These are phyloP conservation scores for Xylaria sp. DNA, from an alignment of 2,329 filamentous ascomycete genomes.

Conservation along the genomic window DNA sequence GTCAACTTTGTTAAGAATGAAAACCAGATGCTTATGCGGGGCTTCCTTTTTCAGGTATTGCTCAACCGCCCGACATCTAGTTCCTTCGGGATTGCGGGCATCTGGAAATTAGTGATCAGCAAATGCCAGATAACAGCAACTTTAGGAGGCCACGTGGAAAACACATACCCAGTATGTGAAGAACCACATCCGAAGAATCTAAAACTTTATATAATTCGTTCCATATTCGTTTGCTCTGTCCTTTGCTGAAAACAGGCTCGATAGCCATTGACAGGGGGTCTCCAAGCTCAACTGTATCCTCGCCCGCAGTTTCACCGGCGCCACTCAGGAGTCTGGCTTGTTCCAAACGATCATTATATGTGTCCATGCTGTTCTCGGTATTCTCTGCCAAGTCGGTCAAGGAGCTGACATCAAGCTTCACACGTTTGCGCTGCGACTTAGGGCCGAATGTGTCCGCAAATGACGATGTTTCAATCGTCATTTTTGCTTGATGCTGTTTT, in stretches of 20 bases:
- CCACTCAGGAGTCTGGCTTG: conserved; percentile 81
- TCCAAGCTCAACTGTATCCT: conserved; percentile 52
- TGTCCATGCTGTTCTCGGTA: conserved; percentile 81
- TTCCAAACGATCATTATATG: conserved; percentile 82
- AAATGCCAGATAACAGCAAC: neutral
- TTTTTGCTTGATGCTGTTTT: conserved; percentile 94
- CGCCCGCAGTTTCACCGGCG: conserved; percentile 62
- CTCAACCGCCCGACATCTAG: conserved; percentile 87
- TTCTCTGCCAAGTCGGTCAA: conserved; percentile 83
- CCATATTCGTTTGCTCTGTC: conserved; percentile 93
- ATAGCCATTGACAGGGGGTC: conserved; percentile 70
- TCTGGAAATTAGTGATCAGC: conserved; percentile 63
- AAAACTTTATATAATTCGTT: conserved; percentile 76
- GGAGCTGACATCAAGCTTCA: conserved; percentile 86
- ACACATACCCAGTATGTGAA: conserved; percentile 72
- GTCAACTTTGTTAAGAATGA: conserved; percentile 91
- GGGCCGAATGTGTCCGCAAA: conserved; percentile 92
- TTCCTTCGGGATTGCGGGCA: conserved; percentile 88
- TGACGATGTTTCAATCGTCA: conserved; percentile 86
- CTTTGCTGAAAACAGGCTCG: conserved; percentile 92
- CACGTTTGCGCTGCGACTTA: conserved; percentile 90
- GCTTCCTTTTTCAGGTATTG: conserved; percentile 95
- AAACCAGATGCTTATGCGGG: conserved; percentile 86
- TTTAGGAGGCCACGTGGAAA: neutral
- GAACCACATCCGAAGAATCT: conserved; percentile 83